phyloP scores from a whole-genome alignment of 805 yeast genomes.

The Brettanomyces nanus region DNA sequence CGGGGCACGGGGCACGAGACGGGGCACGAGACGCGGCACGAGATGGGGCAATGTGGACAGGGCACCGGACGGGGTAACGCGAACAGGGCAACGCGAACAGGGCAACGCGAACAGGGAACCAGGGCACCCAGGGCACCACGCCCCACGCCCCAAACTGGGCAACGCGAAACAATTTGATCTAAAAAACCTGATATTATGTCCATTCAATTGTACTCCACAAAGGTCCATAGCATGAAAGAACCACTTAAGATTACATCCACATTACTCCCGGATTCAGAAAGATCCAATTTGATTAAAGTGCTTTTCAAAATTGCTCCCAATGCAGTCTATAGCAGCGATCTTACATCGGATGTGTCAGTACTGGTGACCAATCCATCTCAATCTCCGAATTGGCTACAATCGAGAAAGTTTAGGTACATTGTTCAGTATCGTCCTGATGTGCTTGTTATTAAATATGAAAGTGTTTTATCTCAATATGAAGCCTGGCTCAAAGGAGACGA shows the following conservation, averaged over 20 bases:
- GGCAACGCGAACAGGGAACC: too few species aligned
- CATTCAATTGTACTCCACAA: too few species aligned
- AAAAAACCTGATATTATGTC: too few species aligned
- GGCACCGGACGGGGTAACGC: too few species aligned
- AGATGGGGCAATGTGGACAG: too few species aligned
- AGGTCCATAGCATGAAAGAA: too few species aligned
- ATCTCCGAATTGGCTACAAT: conserved; percentile 24
- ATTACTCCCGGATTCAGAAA: conserved; percentile 12
- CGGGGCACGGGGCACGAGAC: too few species aligned
- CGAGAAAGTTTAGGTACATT: conserved; percentile 47
- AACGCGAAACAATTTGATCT: too few species aligned
- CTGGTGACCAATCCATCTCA: conserved; percentile 19
- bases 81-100: too few species aligned
- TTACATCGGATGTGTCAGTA: conserved; percentile 19
- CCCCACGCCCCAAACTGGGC: too few species aligned
- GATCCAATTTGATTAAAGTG: conserved; percentile 10
- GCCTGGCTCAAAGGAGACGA: conserved; percentile 49
- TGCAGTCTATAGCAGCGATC: conserved; percentile 16
- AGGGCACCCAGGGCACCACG: too few species aligned
- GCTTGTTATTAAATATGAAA: conserved; percentile 39
- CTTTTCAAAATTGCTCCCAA: conserved; percentile 12
- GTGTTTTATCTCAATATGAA: conserved; percentile 37
- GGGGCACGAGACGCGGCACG: too few species aligned
- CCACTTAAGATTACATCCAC: conserved; percentile 26
- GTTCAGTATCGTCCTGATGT: conserved; percentile 48